Percentiles rank a stretch among this genome's conserved stretches.
phyloP scores from a whole-genome alignment of 2,329 filamentous ascomycete species.

The Plectosphaerella plurivora region DNA sequence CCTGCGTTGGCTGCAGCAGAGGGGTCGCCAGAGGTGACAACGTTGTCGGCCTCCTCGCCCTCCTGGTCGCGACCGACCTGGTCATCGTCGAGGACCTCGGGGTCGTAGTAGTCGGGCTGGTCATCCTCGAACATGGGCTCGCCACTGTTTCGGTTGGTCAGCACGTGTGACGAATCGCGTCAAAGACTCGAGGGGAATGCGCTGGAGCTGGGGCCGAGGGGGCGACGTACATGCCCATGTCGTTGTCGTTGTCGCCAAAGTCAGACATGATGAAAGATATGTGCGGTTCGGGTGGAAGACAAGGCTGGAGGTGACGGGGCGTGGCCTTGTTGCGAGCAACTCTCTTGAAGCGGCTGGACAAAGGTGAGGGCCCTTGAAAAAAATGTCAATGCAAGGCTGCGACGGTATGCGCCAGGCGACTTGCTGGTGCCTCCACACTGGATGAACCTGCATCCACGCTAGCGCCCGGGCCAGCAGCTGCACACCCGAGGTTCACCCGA shows the following conservation, averaged over 20 bases:
- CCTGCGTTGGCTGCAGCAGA: constrained; percentile 52
- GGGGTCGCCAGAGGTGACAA: constrained; percentile 58
- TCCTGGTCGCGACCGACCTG: constrained; percentile 50
- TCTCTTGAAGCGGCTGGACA: constrained; percentile 5
- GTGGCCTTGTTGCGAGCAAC: constrained; percentile 1
- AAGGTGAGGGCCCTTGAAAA: constrained; percentile 10
- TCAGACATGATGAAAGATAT: constrained; percentile 57
- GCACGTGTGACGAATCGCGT: no score
- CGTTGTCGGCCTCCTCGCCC: constrained; percentile 52
- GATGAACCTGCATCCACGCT: no score
- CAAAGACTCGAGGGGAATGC: background rate
- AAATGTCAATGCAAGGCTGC: constrained; percentile 13
- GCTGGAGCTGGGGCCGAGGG: background rate
- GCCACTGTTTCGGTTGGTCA: constrained; percentile 40
- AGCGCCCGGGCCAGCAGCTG: no score
- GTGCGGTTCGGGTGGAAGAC: background rate
- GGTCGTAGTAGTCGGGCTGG: constrained; percentile 51
- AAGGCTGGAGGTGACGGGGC: background rate
- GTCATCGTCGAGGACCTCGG: constrained; percentile 48
- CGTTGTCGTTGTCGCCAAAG: constrained; percentile 63
- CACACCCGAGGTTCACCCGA: background rate
- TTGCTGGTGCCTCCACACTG: no score
- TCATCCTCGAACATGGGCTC: constrained; percentile 70
- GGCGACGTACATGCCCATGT: constrained; percentile 47
- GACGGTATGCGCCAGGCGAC: constrained; percentile 1